phyloP scores from a whole-genome alignment of 495 filamentous ascomycete species.

The Parathielavia appendiculata region DNA sequence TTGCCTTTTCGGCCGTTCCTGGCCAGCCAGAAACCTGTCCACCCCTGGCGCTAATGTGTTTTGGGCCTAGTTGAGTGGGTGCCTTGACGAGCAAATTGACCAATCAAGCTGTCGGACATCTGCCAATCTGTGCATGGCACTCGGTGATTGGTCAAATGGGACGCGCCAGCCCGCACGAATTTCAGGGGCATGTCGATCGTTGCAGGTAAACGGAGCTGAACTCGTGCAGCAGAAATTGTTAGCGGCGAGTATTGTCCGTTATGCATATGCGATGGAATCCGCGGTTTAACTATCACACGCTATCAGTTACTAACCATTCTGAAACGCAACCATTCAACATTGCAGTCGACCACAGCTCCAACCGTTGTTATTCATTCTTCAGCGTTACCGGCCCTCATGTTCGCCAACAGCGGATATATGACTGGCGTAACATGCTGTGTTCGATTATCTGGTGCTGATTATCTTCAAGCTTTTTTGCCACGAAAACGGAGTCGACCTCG shows the following conservation, averaged over 20 bases:
- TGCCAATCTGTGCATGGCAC: slow-evolving; percentile 12
- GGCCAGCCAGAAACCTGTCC: slow-evolving; percentile 9
- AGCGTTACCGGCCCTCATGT: background rate
- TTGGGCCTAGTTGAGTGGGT: slow-evolving; percentile 20
- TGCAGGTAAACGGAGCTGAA: background rate
- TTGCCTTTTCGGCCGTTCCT: slow-evolving; percentile 24
- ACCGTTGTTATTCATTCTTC: background rate
- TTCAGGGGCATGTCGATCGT: slow-evolving; percentile 30
- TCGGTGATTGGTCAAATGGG: slow-evolving; percentile 19
- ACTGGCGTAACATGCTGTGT: no score
- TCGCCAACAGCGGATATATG: no score
- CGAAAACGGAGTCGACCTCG: background rate
- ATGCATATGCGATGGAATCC: background rate
- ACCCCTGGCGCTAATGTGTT: slow-evolving; percentile 7
- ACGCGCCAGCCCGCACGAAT: slow-evolving; percentile 26
- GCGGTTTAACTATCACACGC: background rate
- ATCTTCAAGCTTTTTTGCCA: background rate
- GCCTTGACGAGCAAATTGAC: slow-evolving; percentile 3
- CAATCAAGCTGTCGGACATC: slow-evolving; percentile 21
- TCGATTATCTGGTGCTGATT: no score
- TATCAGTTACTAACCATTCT: background rate
- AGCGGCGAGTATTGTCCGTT: slow-evolving; percentile 2
- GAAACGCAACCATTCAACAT: no score
- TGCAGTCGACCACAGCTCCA: no score
- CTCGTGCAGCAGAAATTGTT: background rate